phyloP scores from a whole-genome alignment of 1,284 basidiomycete species.

The Leccinum subspadiceum region DNA sequence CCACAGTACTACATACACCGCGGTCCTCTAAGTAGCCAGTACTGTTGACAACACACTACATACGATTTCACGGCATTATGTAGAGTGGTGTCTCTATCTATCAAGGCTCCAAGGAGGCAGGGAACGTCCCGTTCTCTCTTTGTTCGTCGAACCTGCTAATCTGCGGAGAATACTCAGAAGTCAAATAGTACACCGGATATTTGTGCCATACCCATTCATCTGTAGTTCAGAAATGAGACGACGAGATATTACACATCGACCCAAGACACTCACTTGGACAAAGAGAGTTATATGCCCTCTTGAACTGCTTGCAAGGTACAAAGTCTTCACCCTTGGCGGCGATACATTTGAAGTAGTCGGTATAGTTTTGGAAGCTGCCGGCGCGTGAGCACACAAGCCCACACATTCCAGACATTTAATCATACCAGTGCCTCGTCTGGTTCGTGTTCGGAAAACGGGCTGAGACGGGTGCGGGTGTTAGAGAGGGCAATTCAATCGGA shows the following conservation, averaged over 20 bases:
- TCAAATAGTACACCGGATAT: background rate
- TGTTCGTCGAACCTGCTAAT: constrained; percentile 89
- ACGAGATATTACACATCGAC: constrained; percentile 1
- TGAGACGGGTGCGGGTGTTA: constrained; percentile 29
- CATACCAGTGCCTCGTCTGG: constrained; percentile 92
- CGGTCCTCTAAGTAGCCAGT: background rate
- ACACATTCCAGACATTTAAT: background rate
- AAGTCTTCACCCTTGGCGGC: constrained; percentile 98
- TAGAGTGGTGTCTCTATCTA: constrained; percentile 14
- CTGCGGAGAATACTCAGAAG: constrained; percentile 40
- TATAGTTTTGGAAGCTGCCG: constrained; percentile 89
- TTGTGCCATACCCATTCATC: constrained; percentile 77
- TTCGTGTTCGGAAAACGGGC: constrained; percentile 96
- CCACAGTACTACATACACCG: background rate
- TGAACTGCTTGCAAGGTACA: constrained; percentile 98
- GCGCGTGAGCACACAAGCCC: constrained; percentile 8
- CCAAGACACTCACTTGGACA: constrained; percentile 86
- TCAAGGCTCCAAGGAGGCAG: constrained; percentile 82
- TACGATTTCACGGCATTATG: constrained; percentile 4
- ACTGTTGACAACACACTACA: background rate
- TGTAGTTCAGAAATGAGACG: constrained; percentile 33
- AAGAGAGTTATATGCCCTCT: constrained; percentile 92
- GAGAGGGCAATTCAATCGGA: background rate
- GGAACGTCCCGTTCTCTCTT: constrained; percentile 90
- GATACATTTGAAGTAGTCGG: constrained; percentile 97